Percentiles rank a stretch among this genome's conserved stretches.
Conservation (phyloP, 768 basidiomycete species). For the Ramaria sp. region DNA sequence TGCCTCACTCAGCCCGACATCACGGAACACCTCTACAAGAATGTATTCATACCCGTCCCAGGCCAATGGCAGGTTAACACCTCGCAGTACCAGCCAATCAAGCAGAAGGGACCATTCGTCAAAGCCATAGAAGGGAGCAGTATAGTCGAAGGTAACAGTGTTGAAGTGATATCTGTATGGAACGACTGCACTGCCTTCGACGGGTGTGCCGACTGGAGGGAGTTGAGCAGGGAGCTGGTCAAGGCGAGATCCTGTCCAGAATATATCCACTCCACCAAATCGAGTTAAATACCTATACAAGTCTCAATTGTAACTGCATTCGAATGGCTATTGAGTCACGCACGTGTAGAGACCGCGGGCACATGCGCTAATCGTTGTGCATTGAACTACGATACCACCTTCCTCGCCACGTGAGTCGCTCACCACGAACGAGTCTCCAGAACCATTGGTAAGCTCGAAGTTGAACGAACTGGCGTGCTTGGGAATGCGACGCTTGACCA, state of each 20-base stretch:
- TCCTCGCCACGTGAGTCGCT: conserved; percentile 16
- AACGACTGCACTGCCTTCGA: conserved; percentile 25
- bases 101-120: conserved; percentile 29
- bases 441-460: conserved; percentile 18
- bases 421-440: conserved; percentile 24
- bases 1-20: conserved; percentile 24
- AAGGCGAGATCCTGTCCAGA: conserved; percentile 34
- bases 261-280: conserved; percentile 30
- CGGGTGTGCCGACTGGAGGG: conserved; percentile 21
- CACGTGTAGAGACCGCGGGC: conserved; percentile 30
- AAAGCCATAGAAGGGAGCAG: conserved; percentile 29
- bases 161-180: conserved; percentile 33
- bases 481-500: conserved; percentile 27
- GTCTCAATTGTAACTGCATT: background rate
- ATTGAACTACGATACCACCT: conserved; percentile 21
- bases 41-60: conserved; percentile 32
- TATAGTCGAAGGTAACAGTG: conserved; percentile 33
- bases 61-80: conserved; percentile 32
- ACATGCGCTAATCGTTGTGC: conserved; percentile 27
- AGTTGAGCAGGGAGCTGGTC: conserved; percentile 20
- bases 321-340: conserved; percentile 4
- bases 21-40: conserved; percentile 27
- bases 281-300: conserved; percentile 11
- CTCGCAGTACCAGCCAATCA: conserved; percentile 32
- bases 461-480: conserved; percentile 22